Evolutionary conservation across 2,329 filamentous ascomycete species (phyloP), one percentile per base, ranked within the genome.

Genomic region (Microthyrium microscopicum): DNA sequence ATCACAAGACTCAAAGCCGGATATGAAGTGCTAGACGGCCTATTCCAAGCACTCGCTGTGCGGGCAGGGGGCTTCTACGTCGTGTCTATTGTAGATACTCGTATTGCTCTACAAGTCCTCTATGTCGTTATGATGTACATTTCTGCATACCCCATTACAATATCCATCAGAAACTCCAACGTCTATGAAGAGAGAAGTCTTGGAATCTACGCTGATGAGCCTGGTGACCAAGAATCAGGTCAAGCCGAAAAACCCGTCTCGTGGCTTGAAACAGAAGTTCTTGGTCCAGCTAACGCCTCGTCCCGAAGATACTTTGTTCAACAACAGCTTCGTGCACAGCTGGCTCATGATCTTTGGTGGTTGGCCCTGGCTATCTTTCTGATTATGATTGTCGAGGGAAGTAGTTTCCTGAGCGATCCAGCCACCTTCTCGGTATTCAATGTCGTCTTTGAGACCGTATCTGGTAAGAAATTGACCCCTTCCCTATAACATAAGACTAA

Each of bases 61-160:
- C 41, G 68, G 46, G 54, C 57, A 49, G 47, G 68, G 39, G 51
- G 68, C 44, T 50, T 59, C 56, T 52, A 67, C 52, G 44, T 70
- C 28, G 56, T 71, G 20, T 47, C 55, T 13, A 56, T 71, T 9
- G 48, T 63, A 3, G 47, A 46, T 1, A 54, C 72, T 2, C 66
- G 62, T 24, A 65, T 70, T 4, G 62, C 58, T 3, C 59, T 72
- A 0, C 70, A 71, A 37, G 60, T 73, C 22, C 61, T 69, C 21
- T 66, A 72, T 37, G 54, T 74, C 0, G 59, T 70, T 28, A 74
- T 75, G 70, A 75, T 76, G 70, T 75, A 73, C 48, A 72, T 75
- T 29, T 64, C 64, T 4, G 62, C 68, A 4, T 72, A 70, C 38
- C 70, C 71, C 0, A 66, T 73, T 20, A 68, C 68, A 11, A 70